Base-by-base conservation (phyloP, 352 stramenopile genomes). In the Globisporangium takayamanum region DNA sequence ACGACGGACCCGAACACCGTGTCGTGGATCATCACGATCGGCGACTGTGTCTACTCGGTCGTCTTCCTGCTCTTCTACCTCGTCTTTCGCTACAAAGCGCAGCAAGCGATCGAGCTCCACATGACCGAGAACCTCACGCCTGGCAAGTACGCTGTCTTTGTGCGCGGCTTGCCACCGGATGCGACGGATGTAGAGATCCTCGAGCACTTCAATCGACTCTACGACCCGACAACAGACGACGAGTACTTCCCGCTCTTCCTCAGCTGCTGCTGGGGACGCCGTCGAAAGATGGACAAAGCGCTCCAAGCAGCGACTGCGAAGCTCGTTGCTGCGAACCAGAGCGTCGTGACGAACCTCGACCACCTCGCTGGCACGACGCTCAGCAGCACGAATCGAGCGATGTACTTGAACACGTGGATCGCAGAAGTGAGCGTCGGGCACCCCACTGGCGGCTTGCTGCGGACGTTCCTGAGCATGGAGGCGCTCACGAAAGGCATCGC, bases 401-500 rank as follows among this genome's bases (percentile, higher is more conserved):
- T 92, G 53, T 96, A 96, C 49, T 14, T 93, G 3, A 72, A 77
- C 48, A 87, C 78, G n/a, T 96, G 86, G 88, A 79, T 96, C 39
- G 87, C 85, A 7, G 86, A 96, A 63, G 83, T 96, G 22, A 90
- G 79, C 45, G 73, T 96, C 8, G 80, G 76, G 20, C 79, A 84
- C 39, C 82, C 87, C 5, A 94, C 84, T 0, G 83, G 84, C 5
- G 84, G 78, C 0, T 52, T 96, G 10, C 63, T 96, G 26, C 60
- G 72, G 5, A 86, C 72, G 6, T 95, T 93, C 55, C 50, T 94
- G 8, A 73, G 69, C 5, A 85, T 94, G 71, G 80, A 93, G 60
- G 70, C 67, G 18, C 63, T 93, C 1, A 91, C 75, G 0, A 67
- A 66, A 1, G 74, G 68, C 33, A 88, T 96, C 28, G 64, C 72